phyloP scores from a whole-genome alignment of 495 filamentous ascomycete genomes.

The Cudoniella acicularis region DNA sequence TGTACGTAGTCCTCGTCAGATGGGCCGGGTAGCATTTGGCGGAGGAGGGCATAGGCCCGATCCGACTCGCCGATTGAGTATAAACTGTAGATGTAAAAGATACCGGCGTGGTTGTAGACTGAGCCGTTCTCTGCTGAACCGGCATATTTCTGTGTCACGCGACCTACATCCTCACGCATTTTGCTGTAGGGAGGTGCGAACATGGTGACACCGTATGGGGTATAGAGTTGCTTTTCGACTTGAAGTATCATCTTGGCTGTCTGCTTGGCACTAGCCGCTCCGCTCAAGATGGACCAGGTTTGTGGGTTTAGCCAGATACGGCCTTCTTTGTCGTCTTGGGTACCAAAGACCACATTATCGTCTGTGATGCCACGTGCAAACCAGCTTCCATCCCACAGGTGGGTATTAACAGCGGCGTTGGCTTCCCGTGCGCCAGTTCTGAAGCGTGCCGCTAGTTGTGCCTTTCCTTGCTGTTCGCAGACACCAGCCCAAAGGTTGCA shows the following conservation, averaged over 20 bases:
- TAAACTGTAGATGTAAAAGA: constrained; percentile 49
- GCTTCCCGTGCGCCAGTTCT: constrained; percentile 41
- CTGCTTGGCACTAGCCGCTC: constrained; percentile 42
- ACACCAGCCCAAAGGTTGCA: constrained; percentile 47
- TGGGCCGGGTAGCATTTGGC: constrained; percentile 51
- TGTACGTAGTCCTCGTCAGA: constrained; percentile 46
- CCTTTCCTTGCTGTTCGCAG: constrained; percentile 41
- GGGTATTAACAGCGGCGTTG: constrained; percentile 46
- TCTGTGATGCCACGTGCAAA: constrained; percentile 55
- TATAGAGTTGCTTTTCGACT: constrained; percentile 46
- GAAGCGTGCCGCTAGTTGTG: constrained; percentile 37
- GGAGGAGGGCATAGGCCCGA: constrained; percentile 44
- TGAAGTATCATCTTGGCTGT: constrained; percentile 42
- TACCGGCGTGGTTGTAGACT: constrained; percentile 54
- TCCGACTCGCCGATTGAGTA: constrained; percentile 46
- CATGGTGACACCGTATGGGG: constrained; percentile 51
- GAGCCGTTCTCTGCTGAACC: constrained; percentile 54
- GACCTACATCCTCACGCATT: constrained; percentile 57
- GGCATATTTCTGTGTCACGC: constrained; percentile 54
- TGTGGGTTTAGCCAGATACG: constrained; percentile 58
- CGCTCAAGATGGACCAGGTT: constrained; percentile 49
- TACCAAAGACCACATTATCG: constrained; percentile 47
- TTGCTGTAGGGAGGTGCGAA: constrained; percentile 47
- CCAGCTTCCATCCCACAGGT: constrained; percentile 55
- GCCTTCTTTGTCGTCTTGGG: constrained; percentile 45